These are phyloP conservation scores for Aspergillus kassunensis DNA, from an alignment of 495 filamentous ascomycete species.

Conservation along the genomic window DNA sequence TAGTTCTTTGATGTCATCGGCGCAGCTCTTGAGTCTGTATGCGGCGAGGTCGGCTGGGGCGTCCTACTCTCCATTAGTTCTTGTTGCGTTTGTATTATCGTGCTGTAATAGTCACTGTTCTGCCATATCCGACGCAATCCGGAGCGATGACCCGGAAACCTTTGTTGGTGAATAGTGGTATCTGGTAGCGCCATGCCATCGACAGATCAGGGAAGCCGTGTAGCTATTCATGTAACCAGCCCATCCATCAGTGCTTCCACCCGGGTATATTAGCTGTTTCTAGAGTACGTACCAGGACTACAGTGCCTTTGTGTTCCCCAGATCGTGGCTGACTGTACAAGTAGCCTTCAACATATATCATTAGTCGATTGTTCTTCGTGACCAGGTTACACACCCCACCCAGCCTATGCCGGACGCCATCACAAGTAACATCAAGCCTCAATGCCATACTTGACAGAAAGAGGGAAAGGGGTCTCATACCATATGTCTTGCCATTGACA, in stretches of 20 bases:
- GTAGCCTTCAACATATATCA: constrained; percentile 51
- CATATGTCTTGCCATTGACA: constrained; percentile 62
- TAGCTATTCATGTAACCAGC: constrained; percentile 33
- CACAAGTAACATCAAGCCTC: too few species aligned
- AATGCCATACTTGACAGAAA: background rate
- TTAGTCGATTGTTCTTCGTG: background rate
- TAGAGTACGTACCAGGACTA: constrained; percentile 53
- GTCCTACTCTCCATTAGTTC: constrained; percentile 40
- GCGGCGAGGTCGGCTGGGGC: constrained; percentile 50
- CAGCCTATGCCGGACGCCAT: too few species aligned
- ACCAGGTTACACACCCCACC: too few species aligned
- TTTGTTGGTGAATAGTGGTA: constrained; percentile 66
- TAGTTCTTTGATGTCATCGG: constrained; percentile 66
- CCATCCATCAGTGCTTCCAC: too few species aligned
- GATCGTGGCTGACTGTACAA: constrained; percentile 56
- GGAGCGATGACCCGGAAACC: constrained; percentile 71
- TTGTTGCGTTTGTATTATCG: background rate
- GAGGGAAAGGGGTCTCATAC: constrained; percentile 25
- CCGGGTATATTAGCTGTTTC: background rate
- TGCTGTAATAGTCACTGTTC: constrained; percentile 51
- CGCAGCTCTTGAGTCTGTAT: constrained; percentile 66
- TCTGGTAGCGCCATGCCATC: constrained; percentile 77
- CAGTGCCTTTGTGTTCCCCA: constrained; percentile 53
- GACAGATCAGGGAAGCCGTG: constrained; percentile 68
- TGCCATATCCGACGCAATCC: constrained; percentile 79